Conservation (phyloP, 2,329 filamentous ascomycete genomes). For the Purpureocillium lavendulum region DNA sequence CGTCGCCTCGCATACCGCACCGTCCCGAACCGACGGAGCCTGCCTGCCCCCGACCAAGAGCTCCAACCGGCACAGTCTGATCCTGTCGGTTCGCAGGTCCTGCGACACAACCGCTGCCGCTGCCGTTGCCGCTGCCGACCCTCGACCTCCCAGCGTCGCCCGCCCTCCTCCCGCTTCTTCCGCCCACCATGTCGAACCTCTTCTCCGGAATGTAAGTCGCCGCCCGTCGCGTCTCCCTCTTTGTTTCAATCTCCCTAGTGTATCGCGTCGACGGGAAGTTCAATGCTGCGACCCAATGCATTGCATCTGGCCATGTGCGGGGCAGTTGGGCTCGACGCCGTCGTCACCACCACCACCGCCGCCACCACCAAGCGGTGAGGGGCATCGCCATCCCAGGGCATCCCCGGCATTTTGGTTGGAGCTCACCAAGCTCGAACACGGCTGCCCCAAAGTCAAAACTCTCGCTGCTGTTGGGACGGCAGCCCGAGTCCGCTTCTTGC, state of each 20-base stretch:
- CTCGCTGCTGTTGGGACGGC: no score
- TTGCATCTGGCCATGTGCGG: no score
- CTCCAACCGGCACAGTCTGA: background rate
- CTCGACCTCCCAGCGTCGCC: background rate
- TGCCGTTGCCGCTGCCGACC: background rate
- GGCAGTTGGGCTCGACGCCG: background rate
- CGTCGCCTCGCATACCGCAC: slow-evolving; percentile 4
- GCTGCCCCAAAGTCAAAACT: no score
- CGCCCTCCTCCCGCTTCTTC: background rate
- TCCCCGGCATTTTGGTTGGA: no score
- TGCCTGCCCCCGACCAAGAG: no score
- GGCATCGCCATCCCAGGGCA: background rate
- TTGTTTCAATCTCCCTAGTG: no score
- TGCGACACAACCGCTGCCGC: background rate
- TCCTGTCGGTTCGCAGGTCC: background rate
- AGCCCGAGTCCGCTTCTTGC: no score
- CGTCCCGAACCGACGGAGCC: no score
- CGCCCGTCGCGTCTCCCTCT: background rate
- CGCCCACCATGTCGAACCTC: slow-evolving; percentile 46
- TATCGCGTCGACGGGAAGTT: no score
- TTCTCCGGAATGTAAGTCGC: slow-evolving; percentile 54
- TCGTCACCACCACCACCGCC: background rate
- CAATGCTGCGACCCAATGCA: no score
- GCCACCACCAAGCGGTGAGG: background rate
- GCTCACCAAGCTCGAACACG: slow-evolving; percentile 3